Conservation (phyloP, 768 basidiomycete species). For the Lactifluus subvellereus region DNA sequence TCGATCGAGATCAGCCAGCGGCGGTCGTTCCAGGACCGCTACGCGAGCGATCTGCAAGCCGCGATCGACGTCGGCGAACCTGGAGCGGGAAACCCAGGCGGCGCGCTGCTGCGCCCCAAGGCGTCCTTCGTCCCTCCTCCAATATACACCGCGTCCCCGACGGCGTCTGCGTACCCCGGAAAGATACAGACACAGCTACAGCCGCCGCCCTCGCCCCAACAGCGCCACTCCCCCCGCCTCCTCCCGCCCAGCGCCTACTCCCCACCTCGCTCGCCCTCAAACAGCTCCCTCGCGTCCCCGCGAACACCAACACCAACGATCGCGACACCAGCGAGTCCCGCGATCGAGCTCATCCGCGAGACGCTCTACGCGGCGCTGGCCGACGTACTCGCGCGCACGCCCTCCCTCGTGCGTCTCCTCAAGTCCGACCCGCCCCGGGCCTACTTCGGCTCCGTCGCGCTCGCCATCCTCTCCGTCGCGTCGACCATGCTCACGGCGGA, state of each 20-base stretch:
- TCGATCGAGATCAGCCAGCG: constrained; percentile 85
- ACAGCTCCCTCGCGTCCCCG: constrained; percentile 7
- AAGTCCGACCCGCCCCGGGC: constrained; percentile 61
- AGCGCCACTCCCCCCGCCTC: constrained; percentile 24
- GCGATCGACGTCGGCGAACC: constrained; percentile 60
- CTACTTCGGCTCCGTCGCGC: constrained; percentile 71
- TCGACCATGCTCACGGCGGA: constrained; percentile 41
- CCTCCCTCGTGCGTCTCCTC: constrained; percentile 51
- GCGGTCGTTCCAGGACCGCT: constrained; percentile 77
- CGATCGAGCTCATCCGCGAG: constrained; percentile 77
- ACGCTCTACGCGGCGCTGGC: constrained; percentile 79
- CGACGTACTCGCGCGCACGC: constrained; percentile 54
- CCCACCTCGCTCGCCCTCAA: constrained; percentile 21
- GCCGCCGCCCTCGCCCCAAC: neutral
- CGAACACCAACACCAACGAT: constrained; percentile 31
- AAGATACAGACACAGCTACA: neutral
- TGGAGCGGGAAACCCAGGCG: constrained; percentile 23
- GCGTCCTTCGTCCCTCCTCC: constrained; percentile 72
- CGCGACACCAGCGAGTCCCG: constrained; percentile 41
- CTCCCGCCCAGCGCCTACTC: constrained; percentile 27
- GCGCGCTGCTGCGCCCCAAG: constrained; percentile 33
- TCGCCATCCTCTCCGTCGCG: constrained; percentile 68
- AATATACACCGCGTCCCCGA: constrained; percentile 36
- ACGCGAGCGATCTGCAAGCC: constrained; percentile 67
- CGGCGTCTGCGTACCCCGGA: constrained; percentile 22